A percentile compares a stretch with the other conserved stretches of the same genome.
These are phyloP conservation scores for Colletotrichum theobromicola DNA, from an alignment of 2,329 filamentous ascomycete species.

Conservation along the genomic window DNA sequence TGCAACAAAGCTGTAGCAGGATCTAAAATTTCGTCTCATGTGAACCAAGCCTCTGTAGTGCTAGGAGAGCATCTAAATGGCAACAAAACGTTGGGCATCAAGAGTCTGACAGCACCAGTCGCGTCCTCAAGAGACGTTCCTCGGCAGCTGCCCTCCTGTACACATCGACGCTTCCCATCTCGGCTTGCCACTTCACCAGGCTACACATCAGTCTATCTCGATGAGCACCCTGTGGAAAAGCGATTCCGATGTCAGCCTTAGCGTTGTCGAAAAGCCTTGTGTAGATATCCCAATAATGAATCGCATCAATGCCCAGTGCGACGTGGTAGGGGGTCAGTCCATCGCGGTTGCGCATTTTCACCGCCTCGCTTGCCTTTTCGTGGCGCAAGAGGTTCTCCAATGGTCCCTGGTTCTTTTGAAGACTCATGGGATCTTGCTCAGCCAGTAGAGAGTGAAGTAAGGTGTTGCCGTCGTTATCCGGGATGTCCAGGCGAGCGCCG, in stretches of 20 bases:
- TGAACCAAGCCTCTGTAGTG: no score
- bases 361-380: neutral
- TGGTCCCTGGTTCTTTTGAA: neutral
- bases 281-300: neutral
- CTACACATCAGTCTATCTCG: neutral
- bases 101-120: neutral
- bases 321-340: neutral
- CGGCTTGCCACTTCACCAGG: neutral
- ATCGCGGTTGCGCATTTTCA: neutral
- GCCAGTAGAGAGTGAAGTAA: neutral
- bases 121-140: neutral
- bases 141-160: neutral
- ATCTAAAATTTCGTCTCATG: neutral
- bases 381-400: neutral
- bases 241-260: neutral
- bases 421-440: accelerated
- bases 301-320: neutral
- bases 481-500: neutral
- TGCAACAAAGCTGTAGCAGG: neutral
- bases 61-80: accelerated
- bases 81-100: accelerated
- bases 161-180: neutral
- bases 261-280: neutral
- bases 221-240: neutral
- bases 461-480: neutral